Evolutionary conservation across 2,329 filamentous ascomycete genomes (phyloP).

Genomic region (Coniochaeta prunicola): DNA sequence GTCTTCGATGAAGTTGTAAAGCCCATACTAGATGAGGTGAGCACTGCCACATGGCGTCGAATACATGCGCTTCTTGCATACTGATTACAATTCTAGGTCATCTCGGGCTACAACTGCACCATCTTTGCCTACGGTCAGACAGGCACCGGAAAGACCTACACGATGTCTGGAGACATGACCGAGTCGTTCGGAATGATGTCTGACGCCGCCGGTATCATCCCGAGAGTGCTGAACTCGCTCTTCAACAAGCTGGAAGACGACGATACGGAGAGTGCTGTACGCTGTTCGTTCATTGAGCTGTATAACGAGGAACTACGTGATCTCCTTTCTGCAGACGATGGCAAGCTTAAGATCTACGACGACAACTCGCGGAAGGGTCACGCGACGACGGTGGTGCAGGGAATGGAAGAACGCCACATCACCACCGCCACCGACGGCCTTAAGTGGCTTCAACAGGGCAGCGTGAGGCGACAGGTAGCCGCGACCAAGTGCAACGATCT

Average conservation of each 20-base stretch:
- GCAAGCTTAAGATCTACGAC: constrained; percentile 91
- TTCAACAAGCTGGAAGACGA: constrained; percentile 79
- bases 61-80: background rate
- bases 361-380: constrained; percentile 83
- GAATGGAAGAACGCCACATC: constrained; percentile 96
- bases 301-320: constrained; percentile 98
- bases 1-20: constrained; percentile 93
- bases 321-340: constrained; percentile 72
- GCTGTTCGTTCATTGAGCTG: constrained; percentile 96
- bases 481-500: constrained; percentile 99
- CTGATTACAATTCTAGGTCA: constrained; percentile 52
- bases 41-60: constrained; percentile 12
- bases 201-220: constrained; percentile 91
- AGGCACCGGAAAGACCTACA: constrained; percentile 97
- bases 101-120: constrained; percentile 93
- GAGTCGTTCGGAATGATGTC: constrained; percentile 79
- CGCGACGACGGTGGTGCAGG: constrained; percentile 80
- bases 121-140: constrained; percentile 99
- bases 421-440: constrained; percentile 79
- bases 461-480: constrained; percentile 92
- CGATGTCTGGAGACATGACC: constrained; percentile 97
- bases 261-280: constrained; percentile 78
- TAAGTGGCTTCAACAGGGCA: constrained; percentile 80
- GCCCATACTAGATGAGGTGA: constrained; percentile 86
- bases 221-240: constrained; percentile 77